These are phyloP conservation scores for Harrya chromipes DNA, from an alignment of 768 basidiomycete species.

Conservation along the genomic window DNA sequence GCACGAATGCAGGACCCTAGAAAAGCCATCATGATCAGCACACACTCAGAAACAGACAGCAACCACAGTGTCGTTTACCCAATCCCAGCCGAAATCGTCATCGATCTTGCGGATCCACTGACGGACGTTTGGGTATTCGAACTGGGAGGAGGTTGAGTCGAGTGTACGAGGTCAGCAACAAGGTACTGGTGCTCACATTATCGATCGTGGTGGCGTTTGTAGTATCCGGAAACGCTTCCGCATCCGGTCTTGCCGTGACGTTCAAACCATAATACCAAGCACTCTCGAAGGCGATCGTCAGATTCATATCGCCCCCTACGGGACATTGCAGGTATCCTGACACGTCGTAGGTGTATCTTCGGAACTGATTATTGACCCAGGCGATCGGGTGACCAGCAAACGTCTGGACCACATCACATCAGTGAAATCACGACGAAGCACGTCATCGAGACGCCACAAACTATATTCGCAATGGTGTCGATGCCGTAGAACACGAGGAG, in stretches of 20 bases:
- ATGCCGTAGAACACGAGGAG: slow-evolving; percentile 55
- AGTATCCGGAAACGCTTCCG: slow-evolving; percentile 41
- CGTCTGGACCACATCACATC: slow-evolving; percentile 31
- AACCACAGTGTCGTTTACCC: slow-evolving; percentile 33
- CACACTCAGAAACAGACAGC: neutral
- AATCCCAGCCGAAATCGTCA: too few species aligned
- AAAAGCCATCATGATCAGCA: neutral
- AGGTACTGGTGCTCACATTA: slow-evolving; percentile 31
- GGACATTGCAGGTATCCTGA: slow-evolving; percentile 39
- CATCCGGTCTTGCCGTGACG: slow-evolving; percentile 47
- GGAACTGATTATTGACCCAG: slow-evolving; percentile 59
- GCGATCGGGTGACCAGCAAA: slow-evolving; percentile 49
- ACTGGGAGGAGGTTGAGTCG: slow-evolving; percentile 34
- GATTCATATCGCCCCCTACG: slow-evolving; percentile 35
- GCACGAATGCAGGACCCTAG: slow-evolving; percentile 56
- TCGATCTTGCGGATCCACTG: too few species aligned
- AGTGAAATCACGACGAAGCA: neutral
- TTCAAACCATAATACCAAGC: slow-evolving; percentile 53
- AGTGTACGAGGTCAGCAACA: neutral
- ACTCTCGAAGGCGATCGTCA: slow-evolving; percentile 52
- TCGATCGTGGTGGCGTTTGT: slow-evolving; percentile 17
- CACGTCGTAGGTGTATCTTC: slow-evolving; percentile 52
- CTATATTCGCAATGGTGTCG: slow-evolving; percentile 56
- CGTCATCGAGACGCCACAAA: slow-evolving; percentile 21
- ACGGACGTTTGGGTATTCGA: slow-evolving; percentile 48